Percentiles rank a stretch among this genome's conserved stretches.
phyloP scores from a whole-genome alignment of 2,329 filamentous ascomycete genomes.

The Claviceps cyperi region DNA sequence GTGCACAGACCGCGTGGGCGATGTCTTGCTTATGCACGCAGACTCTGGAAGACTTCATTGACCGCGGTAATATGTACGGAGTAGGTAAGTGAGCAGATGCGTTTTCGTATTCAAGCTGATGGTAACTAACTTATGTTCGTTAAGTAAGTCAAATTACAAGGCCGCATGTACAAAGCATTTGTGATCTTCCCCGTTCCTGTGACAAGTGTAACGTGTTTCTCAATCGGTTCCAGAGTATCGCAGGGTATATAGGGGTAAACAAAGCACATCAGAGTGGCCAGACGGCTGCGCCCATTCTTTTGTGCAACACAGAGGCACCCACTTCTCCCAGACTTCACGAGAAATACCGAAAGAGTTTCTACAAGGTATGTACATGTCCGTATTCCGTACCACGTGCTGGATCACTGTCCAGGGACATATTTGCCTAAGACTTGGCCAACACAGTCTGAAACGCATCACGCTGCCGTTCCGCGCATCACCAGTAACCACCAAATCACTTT shows the following conservation, averaged over 20 bases:
- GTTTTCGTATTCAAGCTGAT: neutral
- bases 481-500: neutral
- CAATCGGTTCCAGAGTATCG: neutral
- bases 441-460: neutral
- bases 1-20: neutral
- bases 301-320: no score
- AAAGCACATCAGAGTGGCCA: no score
- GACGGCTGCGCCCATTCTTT: no score
- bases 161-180: neutral
- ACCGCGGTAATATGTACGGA: neutral
- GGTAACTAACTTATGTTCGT: no score
- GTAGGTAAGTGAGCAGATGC: neutral
- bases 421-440: neutral
- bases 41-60: neutral
- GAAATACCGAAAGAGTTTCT: no score
- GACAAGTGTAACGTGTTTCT: neutral
- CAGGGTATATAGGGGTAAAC: no score
- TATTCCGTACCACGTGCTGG: neutral
- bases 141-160: neutral
- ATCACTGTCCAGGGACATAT: neutral
- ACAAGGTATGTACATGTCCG: no score
- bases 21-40: neutral
- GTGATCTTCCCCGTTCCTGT: neutral
- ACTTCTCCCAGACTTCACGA: neutral
- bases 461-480: neutral